Evolutionary conservation across 495 filamentous ascomycete genomes (phyloP).

Genomic region (Melanomma pulvis-pyrius): DNA sequence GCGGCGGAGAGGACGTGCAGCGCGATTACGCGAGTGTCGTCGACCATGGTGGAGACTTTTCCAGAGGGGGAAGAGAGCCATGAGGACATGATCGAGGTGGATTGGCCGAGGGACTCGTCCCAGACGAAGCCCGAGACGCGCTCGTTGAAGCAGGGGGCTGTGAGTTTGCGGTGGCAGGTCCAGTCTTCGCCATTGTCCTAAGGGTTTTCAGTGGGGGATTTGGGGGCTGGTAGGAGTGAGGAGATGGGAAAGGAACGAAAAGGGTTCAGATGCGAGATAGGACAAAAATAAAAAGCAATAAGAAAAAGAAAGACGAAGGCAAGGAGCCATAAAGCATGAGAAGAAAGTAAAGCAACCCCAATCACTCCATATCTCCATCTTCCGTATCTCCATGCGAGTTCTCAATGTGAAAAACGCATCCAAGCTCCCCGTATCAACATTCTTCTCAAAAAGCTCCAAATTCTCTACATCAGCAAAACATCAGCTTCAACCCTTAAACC

Average conservation of each 20-base stretch:
- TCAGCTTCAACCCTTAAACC: constrained; percentile 1
- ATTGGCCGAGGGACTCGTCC: constrained; percentile 34
- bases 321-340: not conserved
- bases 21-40: constrained; percentile 32
- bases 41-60: constrained; percentile 14
- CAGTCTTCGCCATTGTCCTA: constrained; percentile 30
- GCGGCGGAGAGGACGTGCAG: constrained; percentile 32
- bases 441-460: constrained; percentile 25
- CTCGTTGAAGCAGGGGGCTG: constrained; percentile 39
- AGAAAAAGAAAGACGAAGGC: not conserved
- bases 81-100: constrained; percentile 18
- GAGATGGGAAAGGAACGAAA: too few species aligned
- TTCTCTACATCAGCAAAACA: not conserved
- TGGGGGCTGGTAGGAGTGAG: too few species aligned
- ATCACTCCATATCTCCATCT: too few species aligned
- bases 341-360: too few species aligned
- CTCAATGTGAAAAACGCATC: too few species aligned
- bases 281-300: too few species aligned
- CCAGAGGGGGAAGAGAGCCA: constrained; percentile 21
- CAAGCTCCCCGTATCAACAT: constrained; percentile 22
- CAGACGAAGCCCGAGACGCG: constrained; percentile 31
- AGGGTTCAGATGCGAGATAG: too few species aligned
- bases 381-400: too few species aligned
- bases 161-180: constrained; percentile 36
- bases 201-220: not conserved